Base-by-base conservation (phyloP, 1,284 basidiomycete genomes). In the Melanopsichium pennsylvanicum region DNA sequence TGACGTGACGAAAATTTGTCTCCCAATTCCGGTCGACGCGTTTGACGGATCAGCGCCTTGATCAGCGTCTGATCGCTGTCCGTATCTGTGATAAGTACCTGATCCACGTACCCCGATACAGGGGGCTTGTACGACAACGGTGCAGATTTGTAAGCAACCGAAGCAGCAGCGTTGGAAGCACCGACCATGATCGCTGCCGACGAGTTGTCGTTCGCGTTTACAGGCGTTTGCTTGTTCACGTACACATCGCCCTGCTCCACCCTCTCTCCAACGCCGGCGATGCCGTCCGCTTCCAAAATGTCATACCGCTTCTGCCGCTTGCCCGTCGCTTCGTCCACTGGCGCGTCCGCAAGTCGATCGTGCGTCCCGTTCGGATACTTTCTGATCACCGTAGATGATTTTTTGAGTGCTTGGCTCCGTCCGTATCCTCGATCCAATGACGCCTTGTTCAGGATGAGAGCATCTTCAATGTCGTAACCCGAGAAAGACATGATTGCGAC, bases 401-500 rank as follows among this genome's bases (percentile, higher is more conserved):
- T 99, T 62, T 95, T 89, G 81, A 98, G 85, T 7, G 98, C 96
- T 83, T 99, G 96, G 83, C 94, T 97, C 49, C 96, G 85, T 32
- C 95, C 96, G 76, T 97, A 99, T 3, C 96, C 96, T 57, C 96
- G 89, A 84, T 99, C 96, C 50, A 97, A 85, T 78, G 79, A 80
- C 5, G 74, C 76, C 51, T 90, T 93, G 83, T 99, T 99, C 56
- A 97, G 84, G 76, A 99, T 96, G 52, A 99, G 85, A 1, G 96
- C 96, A 83, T 99, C 96, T 83, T 99, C 96, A 66, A 98, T 98
- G 86, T 99, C 96, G 82, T 99, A 99, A 23, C 96, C 96, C 2
- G 93, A 97, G 83, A 91, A 99, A 79, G 91, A 93, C 96, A 98
- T 98, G 69, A 99, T 93, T 2, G 95, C 97, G 34, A 99, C 92